Evolutionary conservation across 331 rosid species (phyloP).

Genomic region (Phaseolus coccineus): DNA sequence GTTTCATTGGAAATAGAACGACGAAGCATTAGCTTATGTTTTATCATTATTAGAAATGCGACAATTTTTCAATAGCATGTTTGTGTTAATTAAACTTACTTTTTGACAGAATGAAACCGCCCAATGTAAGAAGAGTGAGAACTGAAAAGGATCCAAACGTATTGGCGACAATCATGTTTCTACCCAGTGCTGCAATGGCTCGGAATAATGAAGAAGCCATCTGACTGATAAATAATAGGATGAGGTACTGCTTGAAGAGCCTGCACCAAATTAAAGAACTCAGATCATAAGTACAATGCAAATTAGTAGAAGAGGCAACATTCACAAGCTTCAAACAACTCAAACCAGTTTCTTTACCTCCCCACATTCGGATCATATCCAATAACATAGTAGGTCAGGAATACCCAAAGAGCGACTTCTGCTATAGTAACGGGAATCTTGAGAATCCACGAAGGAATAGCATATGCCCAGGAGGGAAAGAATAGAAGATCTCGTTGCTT

Average conservation of each 20-base stretch:
- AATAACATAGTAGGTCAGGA: constrained; percentile 47
- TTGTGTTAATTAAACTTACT: constrained; percentile 40
- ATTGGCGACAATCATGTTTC: constrained; percentile 55
- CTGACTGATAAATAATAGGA: constrained; percentile 46
- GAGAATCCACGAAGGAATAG: constrained; percentile 46
- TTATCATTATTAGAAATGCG: background rate
- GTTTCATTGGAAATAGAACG: constrained; percentile 22
- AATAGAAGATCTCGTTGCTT: constrained; percentile 46
- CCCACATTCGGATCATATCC: constrained; percentile 49
- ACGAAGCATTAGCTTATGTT: background rate
- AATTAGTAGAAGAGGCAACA: background rate
- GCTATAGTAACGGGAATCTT: constrained; percentile 37
- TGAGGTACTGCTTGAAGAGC: constrained; percentile 51
- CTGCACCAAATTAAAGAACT: constrained; percentile 46
- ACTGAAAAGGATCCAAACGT: constrained; percentile 57
- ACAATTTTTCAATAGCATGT: background rate
- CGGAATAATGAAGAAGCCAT: constrained; percentile 60
- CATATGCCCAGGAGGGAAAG: constrained; percentile 47
- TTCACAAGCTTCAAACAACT: background rate
- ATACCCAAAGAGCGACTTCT: constrained; percentile 40
- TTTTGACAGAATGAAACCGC: constrained; percentile 56
- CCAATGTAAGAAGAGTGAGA: constrained; percentile 44
- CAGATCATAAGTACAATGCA: background rate
- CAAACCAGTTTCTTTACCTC: constrained; percentile 28
- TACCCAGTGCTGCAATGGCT: constrained; percentile 53